phyloP scores from a whole-genome alignment of 192 early-diverging fungal species.

The Cetraspora pellucida region DNA sequence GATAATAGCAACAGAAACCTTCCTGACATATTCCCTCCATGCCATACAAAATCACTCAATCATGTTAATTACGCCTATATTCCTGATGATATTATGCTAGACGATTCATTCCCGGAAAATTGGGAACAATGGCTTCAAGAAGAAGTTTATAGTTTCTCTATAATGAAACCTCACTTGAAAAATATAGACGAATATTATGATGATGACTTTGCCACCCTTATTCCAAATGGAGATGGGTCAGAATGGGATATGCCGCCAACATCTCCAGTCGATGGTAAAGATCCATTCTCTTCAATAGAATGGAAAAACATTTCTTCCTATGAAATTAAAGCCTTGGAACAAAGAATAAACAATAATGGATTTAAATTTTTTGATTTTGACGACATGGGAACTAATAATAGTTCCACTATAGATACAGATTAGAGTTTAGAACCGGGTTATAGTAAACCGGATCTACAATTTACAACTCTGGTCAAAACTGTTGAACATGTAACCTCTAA shows the following conservation, averaged over 20 bases:
- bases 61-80: slow-evolving; percentile 36
- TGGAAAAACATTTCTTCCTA: slow-evolving; percentile 7
- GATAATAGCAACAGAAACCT: slow-evolving; percentile 14
- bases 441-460: no score
- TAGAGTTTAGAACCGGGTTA: no score
- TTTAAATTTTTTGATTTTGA: slow-evolving; percentile 20
- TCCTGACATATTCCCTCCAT: slow-evolving; percentile 29
- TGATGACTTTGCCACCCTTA: slow-evolving; percentile 13
- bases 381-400: background rate
- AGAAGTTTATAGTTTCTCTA: slow-evolving; percentile 50
- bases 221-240: slow-evolving; percentile 39
- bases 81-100: slow-evolving; percentile 53
- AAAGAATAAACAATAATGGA: background rate
- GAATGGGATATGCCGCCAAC: slow-evolving; percentile 47
- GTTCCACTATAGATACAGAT: background rate
- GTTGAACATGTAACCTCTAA: no score
- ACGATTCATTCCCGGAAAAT: slow-evolving; percentile 61
- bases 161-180: slow-evolving; percentile 16
- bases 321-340: background rate
- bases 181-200: slow-evolving; percentile 44
- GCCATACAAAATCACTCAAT: slow-evolving; percentile 17
- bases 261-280: slow-evolving; percentile 40
- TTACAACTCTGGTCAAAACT: no score
- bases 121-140: slow-evolving; percentile 71
- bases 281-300: slow-evolving; percentile 19